Evolutionary conservation across 2,329 filamentous ascomycete species (phyloP).

Genomic region (Pestalotiopsis sp.): DNA sequence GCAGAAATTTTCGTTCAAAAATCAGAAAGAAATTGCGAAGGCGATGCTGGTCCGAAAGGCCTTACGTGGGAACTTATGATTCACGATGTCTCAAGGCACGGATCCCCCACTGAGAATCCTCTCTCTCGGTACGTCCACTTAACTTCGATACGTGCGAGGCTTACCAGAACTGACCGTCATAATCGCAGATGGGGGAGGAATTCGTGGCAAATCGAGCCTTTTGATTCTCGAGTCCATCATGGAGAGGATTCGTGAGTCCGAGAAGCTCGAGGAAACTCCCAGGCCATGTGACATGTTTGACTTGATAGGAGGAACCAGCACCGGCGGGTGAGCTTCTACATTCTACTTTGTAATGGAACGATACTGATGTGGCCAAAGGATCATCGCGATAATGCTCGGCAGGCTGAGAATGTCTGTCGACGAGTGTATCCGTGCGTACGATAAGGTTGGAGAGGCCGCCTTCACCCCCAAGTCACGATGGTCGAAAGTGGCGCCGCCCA

Average conservation of each 20-base stretch:
- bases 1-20: background rate
- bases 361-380: constrained; percentile 13
- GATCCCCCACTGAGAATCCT: background rate
- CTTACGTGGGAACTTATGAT: background rate
- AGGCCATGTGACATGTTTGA: constrained; percentile 28
- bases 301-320: constrained; percentile 27
- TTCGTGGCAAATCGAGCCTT: constrained; percentile 25
- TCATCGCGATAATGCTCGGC: constrained; percentile 33
- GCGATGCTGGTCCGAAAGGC: background rate
- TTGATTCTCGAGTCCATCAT: constrained; percentile 23
- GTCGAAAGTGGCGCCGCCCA: constrained; percentile 2
- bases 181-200: constrained; percentile 22
- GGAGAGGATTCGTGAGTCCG: constrained; percentile 13
- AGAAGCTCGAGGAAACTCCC: constrained; percentile 13
- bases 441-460: constrained; percentile 18
- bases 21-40: background rate
- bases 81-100: background rate
- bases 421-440: constrained; percentile 25
- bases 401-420: constrained; percentile 26
- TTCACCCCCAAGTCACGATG: constrained; percentile 22
- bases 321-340: constrained; percentile 21
- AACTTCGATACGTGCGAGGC: background rate
- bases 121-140: background rate
- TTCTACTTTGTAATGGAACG: background rate
- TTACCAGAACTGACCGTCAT: background rate